A percentile compares a stretch with the other conserved stretches of the same genome.
Evolutionary conservation across 2,329 filamentous ascomycete species (phyloP).

Genomic region (Emericellopsis atlantica): DNA sequence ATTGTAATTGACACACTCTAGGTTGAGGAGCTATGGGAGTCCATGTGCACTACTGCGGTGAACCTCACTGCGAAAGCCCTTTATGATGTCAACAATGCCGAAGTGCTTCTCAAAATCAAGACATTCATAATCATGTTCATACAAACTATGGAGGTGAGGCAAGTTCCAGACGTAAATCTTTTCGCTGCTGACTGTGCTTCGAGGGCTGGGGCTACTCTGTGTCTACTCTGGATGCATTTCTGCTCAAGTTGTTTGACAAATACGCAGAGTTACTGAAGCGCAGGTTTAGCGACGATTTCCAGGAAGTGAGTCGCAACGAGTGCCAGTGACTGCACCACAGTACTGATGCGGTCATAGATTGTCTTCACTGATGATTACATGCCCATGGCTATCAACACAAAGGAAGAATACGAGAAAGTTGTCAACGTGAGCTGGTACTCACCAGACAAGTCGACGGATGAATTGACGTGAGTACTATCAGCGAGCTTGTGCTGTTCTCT

Average conservation of each 20-base stretch:
- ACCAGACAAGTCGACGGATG: constrained; percentile 63
- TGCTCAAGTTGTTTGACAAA: constrained; percentile 84
- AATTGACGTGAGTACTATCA: constrained; percentile 49
- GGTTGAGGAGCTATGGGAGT: constrained; percentile 98
- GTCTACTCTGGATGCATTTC: constrained; percentile 64
- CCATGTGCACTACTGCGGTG: constrained; percentile 85
- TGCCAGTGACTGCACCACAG: background rate
- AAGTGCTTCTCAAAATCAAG: constrained; percentile 88
- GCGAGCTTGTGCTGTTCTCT: background rate
- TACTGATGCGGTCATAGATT: constrained; percentile 27
- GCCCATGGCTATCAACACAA: constrained; percentile 92
- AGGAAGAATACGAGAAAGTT: constrained; percentile 90
- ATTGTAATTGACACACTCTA: constrained; percentile 18
- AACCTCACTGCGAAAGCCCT: constrained; percentile 70
- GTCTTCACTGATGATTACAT: constrained; percentile 96
- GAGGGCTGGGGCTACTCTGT: constrained; percentile 87
- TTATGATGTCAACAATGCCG: constrained; percentile 71
- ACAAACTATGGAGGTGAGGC: constrained; percentile 83
- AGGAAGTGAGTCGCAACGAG: constrained; percentile 49
- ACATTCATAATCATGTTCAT: constrained; percentile 88
- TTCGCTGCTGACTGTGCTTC: background rate
- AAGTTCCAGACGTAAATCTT: too few relatives aligned
- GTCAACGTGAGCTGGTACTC: constrained; percentile 94
- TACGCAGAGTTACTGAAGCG: constrained; percentile 86
- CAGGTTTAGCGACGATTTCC: constrained; percentile 89